Evolutionary conservation across 83 land plant species (phyloP).

Genomic region (Picea abies): DNA sequence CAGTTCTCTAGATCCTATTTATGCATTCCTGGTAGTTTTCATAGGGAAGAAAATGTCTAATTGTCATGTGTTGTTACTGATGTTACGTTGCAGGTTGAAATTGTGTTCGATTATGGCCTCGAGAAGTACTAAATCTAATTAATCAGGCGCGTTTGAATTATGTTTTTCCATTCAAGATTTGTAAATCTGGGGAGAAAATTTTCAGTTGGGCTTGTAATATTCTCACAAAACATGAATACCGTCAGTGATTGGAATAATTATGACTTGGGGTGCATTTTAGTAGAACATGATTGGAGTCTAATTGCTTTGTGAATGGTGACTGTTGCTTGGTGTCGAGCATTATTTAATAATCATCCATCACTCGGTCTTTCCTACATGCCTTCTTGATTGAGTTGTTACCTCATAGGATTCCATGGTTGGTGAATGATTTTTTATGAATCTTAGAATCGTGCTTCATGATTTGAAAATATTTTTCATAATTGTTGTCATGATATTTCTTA

Average conservation of each 20-base stretch:
- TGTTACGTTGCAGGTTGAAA: constrained; percentile 8
- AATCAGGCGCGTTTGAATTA: neutral
- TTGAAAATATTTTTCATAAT: no score
- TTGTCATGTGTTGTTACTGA: neutral
- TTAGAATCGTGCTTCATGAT: no score
- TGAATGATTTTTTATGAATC: no score
- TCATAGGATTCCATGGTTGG: no score
- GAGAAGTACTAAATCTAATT: constrained; percentile 6
- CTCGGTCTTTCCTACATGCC: no score
- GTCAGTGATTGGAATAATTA: neutral
- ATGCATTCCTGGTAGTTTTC: neutral
- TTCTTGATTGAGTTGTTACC: no score
- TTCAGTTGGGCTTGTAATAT: neutral
- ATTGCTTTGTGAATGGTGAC: no score
- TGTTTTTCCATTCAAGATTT: neutral
- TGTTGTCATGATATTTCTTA: no score
- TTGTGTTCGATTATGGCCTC: constrained; percentile 12
- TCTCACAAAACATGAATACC: neutral
- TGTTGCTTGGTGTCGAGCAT: no score
- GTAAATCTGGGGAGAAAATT: neutral
- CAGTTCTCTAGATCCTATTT: neutral
- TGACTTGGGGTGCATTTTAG: no score
- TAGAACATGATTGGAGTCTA: no score
- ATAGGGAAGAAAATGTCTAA: neutral
- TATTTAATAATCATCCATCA: no score